These are phyloP conservation scores for Teratosphaeria gauchensis DNA, from an alignment of 2,329 filamentous ascomycete species.

Conservation along the genomic window DNA sequence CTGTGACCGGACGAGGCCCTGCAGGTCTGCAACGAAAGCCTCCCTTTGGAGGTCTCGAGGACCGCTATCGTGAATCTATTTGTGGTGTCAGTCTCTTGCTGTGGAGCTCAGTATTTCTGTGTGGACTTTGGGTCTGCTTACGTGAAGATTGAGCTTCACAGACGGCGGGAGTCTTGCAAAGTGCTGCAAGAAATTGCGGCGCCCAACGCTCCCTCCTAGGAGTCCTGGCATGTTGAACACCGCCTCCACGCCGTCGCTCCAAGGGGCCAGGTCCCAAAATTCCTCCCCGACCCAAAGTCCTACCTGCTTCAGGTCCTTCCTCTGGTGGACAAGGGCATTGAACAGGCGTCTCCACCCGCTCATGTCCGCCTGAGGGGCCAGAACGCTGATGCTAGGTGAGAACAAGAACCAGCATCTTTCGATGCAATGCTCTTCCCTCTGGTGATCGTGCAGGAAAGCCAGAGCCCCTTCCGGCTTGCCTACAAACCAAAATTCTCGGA, in stretches of 20 bases:
- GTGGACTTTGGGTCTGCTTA: background rate
- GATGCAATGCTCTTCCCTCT: background rate
- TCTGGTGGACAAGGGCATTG: background rate
- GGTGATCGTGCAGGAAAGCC: background rate
- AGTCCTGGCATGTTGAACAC: background rate
- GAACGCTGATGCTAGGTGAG: background rate
- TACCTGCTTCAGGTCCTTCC: background rate
- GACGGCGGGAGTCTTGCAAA: background rate
- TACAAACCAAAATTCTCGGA: background rate
- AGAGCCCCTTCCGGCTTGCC: background rate
- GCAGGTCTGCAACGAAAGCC: background rate
- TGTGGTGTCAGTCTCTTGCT: background rate
- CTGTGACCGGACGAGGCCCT: background rate
- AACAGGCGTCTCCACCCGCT: background rate
- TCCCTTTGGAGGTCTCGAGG: background rate
- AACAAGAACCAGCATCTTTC: background rate
- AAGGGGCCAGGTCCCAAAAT: background rate
- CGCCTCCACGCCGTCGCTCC: background rate
- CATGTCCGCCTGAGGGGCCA: background rate
- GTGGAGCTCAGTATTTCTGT: background rate
- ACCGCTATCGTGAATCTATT: background rate
- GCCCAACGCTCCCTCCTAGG: slow-evolving; percentile 1
- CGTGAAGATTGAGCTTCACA: background rate
- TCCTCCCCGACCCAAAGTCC: background rate
- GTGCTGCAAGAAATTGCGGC: background rate